Evolutionary conservation across 2,329 filamentous ascomycete genomes (phyloP), one percentile per base, ranked within the genome.

Genomic region (Leptoxyphium fumago): DNA sequence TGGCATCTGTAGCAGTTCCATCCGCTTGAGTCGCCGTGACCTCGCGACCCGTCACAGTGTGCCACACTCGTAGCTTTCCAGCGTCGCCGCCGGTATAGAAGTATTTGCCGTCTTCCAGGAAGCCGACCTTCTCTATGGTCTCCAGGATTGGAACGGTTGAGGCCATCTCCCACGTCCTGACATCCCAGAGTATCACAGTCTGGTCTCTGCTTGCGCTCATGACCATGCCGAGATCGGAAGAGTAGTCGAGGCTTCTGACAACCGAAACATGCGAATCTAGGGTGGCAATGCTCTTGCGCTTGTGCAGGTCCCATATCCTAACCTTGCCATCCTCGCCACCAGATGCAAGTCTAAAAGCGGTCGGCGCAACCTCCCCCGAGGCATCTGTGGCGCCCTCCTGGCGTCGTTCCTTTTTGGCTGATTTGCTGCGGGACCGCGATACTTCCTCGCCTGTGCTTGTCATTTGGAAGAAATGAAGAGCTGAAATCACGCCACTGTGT

Each of bases 281-380:
- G 14, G 80, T 78, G 15, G 84, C 83, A 17, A 85, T 71, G 46
- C 80, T 80, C 50, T 76, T 84, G 45, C 84, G 77, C 66, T 85
- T 93, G 64, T 88, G 79, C 46, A 98, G 66, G 65, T 96, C 84
- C 84, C 88, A 98, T 17, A 98, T 75, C 15, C 84, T 75, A 43
- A 98, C 75, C 58, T 89, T 93, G 29, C 91, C 91, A 60, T 96
- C 89, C 62, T 98, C 93, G 48, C 84, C 87, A 49, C 89, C 91
- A 29, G 87, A 93, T 5, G 87, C 88, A 13, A 98, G 72, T 40
- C 86, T 74, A 60, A 93, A 94, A 26, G 78, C 72, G 65, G 63
- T 71, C 51, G 56, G 73, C 51, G 58, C 69, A 38, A 55, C 68
- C 34, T 71, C 72, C 17, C 67, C 64, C 2, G 66, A 63, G 46